Base-by-base conservation (phyloP, 2,329 filamentous ascomycete species). In the Xylariales sp. region DNA sequence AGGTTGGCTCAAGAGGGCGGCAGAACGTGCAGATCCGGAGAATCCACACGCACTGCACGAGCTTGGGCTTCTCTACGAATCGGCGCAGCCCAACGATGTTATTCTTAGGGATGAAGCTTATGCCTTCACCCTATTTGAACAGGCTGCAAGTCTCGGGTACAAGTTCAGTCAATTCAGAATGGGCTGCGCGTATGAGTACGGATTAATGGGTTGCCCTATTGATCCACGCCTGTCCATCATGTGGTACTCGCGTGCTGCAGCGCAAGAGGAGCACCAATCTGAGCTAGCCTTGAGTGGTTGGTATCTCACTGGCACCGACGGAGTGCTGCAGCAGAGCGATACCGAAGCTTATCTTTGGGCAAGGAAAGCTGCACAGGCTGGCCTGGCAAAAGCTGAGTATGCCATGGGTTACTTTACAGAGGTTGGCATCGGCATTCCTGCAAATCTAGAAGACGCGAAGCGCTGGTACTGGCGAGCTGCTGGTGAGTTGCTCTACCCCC, bases 321-420 rank as follows among this genome's bases (percentile, higher is more conserved):
- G 87, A 1, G 87, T 97, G 7, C 66, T 98, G 37, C 81, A 86
- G 53, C 91, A 96, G 61, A 95, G 83, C 57, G 93, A 98, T 52
- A 94, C 88, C 0, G 93, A 98, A 60, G 93, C 93, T 1, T 98
- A 96, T 59, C 76, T 98, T 3, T 98, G 93, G 93, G 91, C 93
- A 10, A 75, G 91, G 16, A 97, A 96, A 63, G 91, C 93, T 2
- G 93, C 93, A 1, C 79, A 83, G 46, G 85, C 88, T 4, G 89
- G 91, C 3, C 65, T 96, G 25, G 82, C 88, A 6, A 98, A 97
- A 69, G 93, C 93, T 0, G 87, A 97, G 66, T 97, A 96, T 64
- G 93, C 91, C 0, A 95, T 98, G 85, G 93, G 93, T 0, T 96
- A 97, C 64, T 96, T 95, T 57, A 94, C 88, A 1, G 93, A 98